These are phyloP conservation scores for Sclerotinia sclerotiorum DNA, from an alignment of 2,329 filamentous ascomycete species.

Conservation along the genomic window DNA sequence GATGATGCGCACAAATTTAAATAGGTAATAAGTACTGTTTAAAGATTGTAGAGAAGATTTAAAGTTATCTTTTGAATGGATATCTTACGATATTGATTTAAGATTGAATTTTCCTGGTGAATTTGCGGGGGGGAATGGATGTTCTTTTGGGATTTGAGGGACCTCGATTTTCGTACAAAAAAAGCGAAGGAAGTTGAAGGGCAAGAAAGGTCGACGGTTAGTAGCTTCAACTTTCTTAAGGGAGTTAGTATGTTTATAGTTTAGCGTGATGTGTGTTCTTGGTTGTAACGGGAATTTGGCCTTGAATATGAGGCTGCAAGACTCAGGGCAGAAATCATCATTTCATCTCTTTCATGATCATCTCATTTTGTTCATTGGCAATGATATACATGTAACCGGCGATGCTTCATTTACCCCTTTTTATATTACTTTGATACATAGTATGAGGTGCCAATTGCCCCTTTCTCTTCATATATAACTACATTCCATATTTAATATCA, in stretches of 20 bases:
- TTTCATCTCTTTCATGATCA: too few species aligned
- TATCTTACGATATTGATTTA: constrained; percentile 10
- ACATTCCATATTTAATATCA: too few species aligned
- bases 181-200: constrained; percentile 19
- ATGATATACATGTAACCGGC: too few species aligned
- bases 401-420: too few species aligned
- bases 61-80: not conserved
- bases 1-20: constrained; percentile 20
- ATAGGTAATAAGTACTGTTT: not conserved
- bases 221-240: constrained; percentile 2
- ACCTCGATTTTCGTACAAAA: constrained; percentile 20
- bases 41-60: constrained; percentile 12
- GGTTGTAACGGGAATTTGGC: not conserved
- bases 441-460: too few species aligned
- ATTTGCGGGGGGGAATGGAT: constrained; percentile 1
- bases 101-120: constrained; percentile 6
- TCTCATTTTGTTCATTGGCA: too few species aligned
- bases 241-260: not conserved
- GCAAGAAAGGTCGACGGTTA: constrained; percentile 15
- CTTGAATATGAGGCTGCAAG: too few species aligned
- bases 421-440: too few species aligned
- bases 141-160: constrained; percentile 9
- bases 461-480: too few species aligned
- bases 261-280: not conserved
- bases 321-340: too few species aligned